A percentile compares a stretch with the other conserved stretches of the same genome.
phyloP scores from a whole-genome alignment of 352 stramenopile genomes.

The Globisporangium canariense region DNA sequence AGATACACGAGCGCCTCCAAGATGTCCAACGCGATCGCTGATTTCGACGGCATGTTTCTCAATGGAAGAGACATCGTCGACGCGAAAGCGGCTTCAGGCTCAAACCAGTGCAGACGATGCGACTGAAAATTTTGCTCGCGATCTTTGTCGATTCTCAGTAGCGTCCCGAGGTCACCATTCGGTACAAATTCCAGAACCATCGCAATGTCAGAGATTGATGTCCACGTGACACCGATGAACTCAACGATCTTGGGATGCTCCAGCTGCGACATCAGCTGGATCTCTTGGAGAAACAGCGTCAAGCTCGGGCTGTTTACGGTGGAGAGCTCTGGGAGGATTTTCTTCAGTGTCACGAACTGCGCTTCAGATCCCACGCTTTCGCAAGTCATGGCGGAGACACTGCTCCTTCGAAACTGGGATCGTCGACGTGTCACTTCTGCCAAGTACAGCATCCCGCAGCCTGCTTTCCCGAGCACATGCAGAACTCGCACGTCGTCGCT shows the following conservation, averaged over 20 bases:
- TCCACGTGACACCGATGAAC: conserved; percentile 83
- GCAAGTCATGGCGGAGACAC: background rate
- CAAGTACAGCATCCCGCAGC: conserved; percentile 12
- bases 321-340: conserved; percentile 72
- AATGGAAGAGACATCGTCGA: conserved; percentile 21
- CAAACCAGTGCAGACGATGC: conserved; percentile 9
- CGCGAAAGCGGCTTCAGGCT: conserved; percentile 12
- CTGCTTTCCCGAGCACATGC: conserved; percentile 11
- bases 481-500: conserved; percentile 11
- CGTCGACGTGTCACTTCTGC: conserved; percentile 9
- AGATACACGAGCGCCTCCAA: conserved; percentile 81
- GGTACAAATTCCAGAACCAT: conserved; percentile 81
- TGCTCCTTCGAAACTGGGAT: background rate
- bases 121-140: conserved; percentile 12
- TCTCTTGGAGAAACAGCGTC: conserved; percentile 67
- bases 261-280: conserved; percentile 75
- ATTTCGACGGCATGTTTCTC: conserved; percentile 29
- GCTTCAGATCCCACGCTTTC: background rate
- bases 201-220: conserved; percentile 75
- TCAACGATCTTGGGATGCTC: conserved; percentile 79
- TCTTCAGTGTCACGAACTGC: conserved; percentile 49
- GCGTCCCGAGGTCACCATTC: conserved; percentile 63
- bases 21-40: conserved; percentile 67
- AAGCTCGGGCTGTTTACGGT: conserved; percentile 20
- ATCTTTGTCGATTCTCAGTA: conserved; percentile 40